These are phyloP conservation scores for Colletotrichum gloeosporioides DNA, from an alignment of 2,329 filamentous ascomycete genomes.

Conservation along the genomic window DNA sequence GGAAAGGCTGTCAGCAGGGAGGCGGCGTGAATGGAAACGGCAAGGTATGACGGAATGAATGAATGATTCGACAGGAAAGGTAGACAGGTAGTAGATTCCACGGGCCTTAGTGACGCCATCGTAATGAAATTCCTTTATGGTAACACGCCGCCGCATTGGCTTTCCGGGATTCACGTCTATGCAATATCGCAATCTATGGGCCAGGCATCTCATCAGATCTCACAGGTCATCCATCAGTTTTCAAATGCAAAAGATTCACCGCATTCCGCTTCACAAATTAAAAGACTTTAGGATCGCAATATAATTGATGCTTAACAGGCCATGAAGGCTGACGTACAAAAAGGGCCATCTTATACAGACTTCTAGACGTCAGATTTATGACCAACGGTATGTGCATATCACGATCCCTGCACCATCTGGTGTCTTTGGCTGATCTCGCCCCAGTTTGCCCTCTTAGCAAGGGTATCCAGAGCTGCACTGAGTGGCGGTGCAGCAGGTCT, in stretches of 20 bases:
- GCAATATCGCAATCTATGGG: neutral
- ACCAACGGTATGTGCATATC: neutral
- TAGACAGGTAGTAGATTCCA: neutral
- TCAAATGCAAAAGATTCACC: neutral
- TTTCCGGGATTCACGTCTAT: fast-evolving
- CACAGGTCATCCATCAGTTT: neutral
- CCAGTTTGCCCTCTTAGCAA: neutral
- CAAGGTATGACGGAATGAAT: neutral
- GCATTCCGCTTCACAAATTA: fast-evolving
- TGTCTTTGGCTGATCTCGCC: neutral
- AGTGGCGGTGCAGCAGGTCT: neutral
- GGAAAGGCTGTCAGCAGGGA: neutral
- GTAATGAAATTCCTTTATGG: fast-evolving
- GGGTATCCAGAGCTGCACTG: neutral
- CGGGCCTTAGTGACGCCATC: neutral
- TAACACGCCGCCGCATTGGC: neutral
- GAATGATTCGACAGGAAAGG: too few species aligned
- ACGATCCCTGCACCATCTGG: neutral
- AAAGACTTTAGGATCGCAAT: neutral
- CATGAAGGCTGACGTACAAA: neutral
- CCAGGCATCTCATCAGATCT: fast-evolving
- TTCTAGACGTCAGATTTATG: neutral
- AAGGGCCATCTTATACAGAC: neutral
- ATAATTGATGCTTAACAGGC: fast-evolving
- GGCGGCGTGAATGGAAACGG: neutral